Evolutionary conservation across 2,329 filamentous ascomycete species (phyloP), one percentile per base, ranked within the genome.

Genomic region (Penicillium brevicompactum): DNA sequence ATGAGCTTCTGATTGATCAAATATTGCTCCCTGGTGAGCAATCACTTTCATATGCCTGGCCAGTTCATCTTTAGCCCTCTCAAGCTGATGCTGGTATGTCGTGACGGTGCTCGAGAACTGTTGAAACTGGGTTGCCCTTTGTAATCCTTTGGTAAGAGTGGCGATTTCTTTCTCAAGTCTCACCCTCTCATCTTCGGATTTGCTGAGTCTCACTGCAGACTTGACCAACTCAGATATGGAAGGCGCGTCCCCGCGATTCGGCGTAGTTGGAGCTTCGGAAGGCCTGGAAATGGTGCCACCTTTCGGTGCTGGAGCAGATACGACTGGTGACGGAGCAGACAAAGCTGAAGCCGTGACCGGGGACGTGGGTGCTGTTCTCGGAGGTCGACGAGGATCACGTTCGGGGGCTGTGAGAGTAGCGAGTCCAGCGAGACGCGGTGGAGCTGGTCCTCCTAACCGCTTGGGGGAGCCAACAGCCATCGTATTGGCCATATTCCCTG

Each of bases 141-240:
- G 62, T 4, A 81, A 31, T 44, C 76, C 67, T 38, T 74, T 63
- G 14, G 74, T 69, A 5, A 81, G 58, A 4, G 67, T 64, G 0
- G 72, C 67, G 16, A 70, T 62, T 34, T 64, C 68, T 22, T 63
- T 66, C 18, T 70, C 59, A 6, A 72, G 49, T 24, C 62, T 67
- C 9, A 62, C 57, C 46, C 57, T 67, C 34, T 64, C 61, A 2
- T 70, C 58, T 8, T 70, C 64, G 7, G 69, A 51, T 30, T 63
- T 65, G 8, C 38, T 42, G 18, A 30, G 18, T 38, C 46, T 51
- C 14, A 51, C 41, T n/a, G 50, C 18, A 16, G 47, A 55, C 13
- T 22, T 55, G 32, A 55, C 34, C 11, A 55, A 21, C 14, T 46
- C 47, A 2, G 41, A 34, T 3, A 55, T 45, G 2, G 10, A 46